Percentiles rank a stretch among this genome's conserved stretches.
Conservation (phyloP, 176 grass and related monocot species). For the Cenchrus americanus region DNA sequence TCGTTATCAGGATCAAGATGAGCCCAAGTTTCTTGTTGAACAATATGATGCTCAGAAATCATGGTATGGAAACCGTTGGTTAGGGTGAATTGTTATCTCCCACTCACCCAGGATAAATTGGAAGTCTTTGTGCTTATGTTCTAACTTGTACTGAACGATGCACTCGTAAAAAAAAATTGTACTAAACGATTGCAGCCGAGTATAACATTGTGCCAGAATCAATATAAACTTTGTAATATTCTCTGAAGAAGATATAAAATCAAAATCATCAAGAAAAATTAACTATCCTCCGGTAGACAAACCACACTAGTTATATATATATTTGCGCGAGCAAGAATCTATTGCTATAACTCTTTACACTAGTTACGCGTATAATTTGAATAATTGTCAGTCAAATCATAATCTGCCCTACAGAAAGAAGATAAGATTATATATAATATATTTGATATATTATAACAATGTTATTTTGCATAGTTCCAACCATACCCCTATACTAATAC, state of each 20-base stretch:
- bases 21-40: conserved; percentile 28
- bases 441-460: too few relatives aligned
- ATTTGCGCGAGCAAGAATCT: not conserved
- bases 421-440: too few relatives aligned
- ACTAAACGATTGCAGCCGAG: not conserved
- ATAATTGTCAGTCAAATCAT: too few relatives aligned
- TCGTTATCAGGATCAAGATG: conserved; percentile 5
- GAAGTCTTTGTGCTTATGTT: not conserved
- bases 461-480: too few relatives aligned
- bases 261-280: not conserved
- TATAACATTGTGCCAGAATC: not conserved
- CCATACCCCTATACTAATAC: too few relatives aligned
- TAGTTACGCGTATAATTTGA: not conserved
- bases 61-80: not conserved
- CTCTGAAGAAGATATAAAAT: not conserved
- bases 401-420: too few relatives aligned
- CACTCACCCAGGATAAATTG: not conserved
- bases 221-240: not conserved
- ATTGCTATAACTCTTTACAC: not conserved
- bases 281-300: not conserved
- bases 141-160: not conserved
- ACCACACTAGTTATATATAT: not conserved
- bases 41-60: not conserved
- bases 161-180: too few relatives aligned
- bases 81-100: not conserved